Conservation (phyloP, 2,329 filamentous ascomycete genomes). For the Sphaerulina musiva region DNA sequence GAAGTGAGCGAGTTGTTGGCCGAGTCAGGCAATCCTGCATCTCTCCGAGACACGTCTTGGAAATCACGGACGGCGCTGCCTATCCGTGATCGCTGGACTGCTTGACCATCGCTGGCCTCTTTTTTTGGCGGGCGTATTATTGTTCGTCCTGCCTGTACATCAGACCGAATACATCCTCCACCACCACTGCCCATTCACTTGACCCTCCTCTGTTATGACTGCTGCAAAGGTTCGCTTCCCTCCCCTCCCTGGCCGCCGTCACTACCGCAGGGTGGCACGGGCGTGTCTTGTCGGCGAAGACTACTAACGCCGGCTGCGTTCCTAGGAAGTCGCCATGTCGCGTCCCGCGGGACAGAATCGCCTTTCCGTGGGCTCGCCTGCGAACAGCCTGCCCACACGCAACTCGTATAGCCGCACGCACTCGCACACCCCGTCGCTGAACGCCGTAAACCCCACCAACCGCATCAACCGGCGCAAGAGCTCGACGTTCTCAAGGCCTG, state of each 20-base stretch:
- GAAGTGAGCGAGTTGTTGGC: background rate
- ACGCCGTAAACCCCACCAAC: slow-evolving; percentile 71
- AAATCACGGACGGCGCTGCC: background rate
- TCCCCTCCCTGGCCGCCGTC: background rate
- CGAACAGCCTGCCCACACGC: slow-evolving; percentile 56
- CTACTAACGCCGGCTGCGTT: slow-evolving; percentile 11
- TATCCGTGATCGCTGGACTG: background rate
- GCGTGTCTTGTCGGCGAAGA: slow-evolving; percentile 2
- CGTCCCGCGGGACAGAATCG: slow-evolving; percentile 36
- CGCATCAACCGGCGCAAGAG: slow-evolving; percentile 91
- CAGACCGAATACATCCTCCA: background rate
- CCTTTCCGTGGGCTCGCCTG: slow-evolving; percentile 47
- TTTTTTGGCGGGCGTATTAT: background rate
- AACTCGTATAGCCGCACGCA: slow-evolving; percentile 66
- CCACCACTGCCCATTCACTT: background rate
- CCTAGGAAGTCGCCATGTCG: slow-evolving; percentile 33
- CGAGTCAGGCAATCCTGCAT: background rate
- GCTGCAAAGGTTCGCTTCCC: slow-evolving; percentile 14
- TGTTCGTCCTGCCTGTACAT: background rate
- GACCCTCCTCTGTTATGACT: slow-evolving; percentile 6
- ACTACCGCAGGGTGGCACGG: background rate
- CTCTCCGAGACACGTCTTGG: background rate
- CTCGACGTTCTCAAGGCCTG: slow-evolving; percentile 72
- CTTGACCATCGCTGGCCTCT: background rate
- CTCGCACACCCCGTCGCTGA: slow-evolving; percentile 72